Evolutionary conservation across 257 asterid genomes (phyloP), one percentile per base, ranked within the genome.

Genomic region (Euphrasia confusa): DNA sequence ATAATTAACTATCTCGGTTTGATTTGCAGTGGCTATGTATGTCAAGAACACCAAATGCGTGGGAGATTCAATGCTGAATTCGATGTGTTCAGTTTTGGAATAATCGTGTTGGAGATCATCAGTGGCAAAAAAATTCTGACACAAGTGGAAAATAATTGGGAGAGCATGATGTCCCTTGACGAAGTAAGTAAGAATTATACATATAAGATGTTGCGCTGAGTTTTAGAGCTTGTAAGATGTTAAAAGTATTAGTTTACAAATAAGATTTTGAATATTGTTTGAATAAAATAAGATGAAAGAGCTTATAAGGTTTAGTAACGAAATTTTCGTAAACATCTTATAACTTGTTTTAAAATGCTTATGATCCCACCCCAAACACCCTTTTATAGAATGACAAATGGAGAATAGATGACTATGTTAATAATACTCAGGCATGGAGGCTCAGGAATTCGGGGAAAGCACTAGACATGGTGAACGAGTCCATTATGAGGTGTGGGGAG

Each of bases 61-160:
- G 64, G 65, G 32, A 14, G 6, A 15, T 3, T 52, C 33, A 63
- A 71, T 32, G 53, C 17, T 15, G 45, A 49, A 67, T 1, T 32
- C 4, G 72, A 64, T 33, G 65, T 74, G 58, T 69, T 32, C 32
- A 64, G 69, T 58, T 59, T 74, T 35, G 74, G 78, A 33, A 55
- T 74, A 21, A 10, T 53, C 14, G 37, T 69, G 32, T 53, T 74
- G n/a, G 74, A 64, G 57, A 54, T 55, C 14, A 13, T 74, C 64
- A 53, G 72, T 47, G 74, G 74, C 68, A 53, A 7, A 64, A 17
- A 7, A 7, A 4, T 50, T n/a, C 27, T 7, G 17, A 6, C 55
- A 1, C 28, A 5, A 17, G 33, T 30, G 5, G 33, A 30, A 30
- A 30, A 30, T 30, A 4, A 48, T 48, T n/a, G 17, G 17, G 21